These are phyloP conservation scores for Phytophthora brassicae DNA, from an alignment of 352 stramenopile genomes.

Conservation along the genomic window DNA sequence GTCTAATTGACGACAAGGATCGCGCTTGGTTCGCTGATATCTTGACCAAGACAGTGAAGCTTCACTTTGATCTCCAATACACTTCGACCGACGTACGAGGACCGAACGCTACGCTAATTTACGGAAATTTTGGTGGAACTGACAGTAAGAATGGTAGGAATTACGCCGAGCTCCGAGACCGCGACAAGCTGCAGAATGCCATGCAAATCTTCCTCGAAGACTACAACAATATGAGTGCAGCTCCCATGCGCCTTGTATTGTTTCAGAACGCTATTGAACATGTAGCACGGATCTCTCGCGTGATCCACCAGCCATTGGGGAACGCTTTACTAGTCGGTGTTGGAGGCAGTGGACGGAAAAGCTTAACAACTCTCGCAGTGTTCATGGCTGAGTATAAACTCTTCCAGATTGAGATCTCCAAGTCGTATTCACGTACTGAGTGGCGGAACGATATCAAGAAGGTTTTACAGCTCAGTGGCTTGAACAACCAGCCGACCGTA, in stretches of 20 bases:
- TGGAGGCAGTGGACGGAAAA: constrained; percentile 91
- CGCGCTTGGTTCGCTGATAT: constrained; percentile 84
- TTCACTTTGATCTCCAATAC: constrained; percentile 84
- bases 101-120: constrained; percentile 77
- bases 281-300: constrained; percentile 90
- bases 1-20: constrained; percentile 90
- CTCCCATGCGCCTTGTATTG: constrained; percentile 93
- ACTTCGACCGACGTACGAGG: constrained; percentile 53
- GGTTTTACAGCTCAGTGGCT: constrained; percentile 72
- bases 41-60: constrained; percentile 66
- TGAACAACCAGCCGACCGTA: constrained; percentile 87
- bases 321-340: constrained; percentile 95
- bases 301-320: constrained; percentile 92
- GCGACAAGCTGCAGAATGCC: constrained; percentile 65
- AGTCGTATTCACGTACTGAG: constrained; percentile 91
- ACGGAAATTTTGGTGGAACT: constrained; percentile 83
- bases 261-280: constrained; percentile 96
- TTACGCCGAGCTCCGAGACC: constrained; percentile 91
- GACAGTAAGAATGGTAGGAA: constrained; percentile 66
- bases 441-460: constrained; percentile 95
- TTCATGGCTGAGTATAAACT: constrained; percentile 94
- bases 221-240: constrained; percentile 95
- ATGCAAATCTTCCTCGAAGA: constrained; percentile 94
- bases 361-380: constrained; percentile 91
- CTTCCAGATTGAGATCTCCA: constrained; percentile 96